Evolutionary conservation across 805 yeast genomes (phyloP), one percentile per base, ranked within the genome.

Genomic region (Saccharomycopsis guyanensis): DNA sequence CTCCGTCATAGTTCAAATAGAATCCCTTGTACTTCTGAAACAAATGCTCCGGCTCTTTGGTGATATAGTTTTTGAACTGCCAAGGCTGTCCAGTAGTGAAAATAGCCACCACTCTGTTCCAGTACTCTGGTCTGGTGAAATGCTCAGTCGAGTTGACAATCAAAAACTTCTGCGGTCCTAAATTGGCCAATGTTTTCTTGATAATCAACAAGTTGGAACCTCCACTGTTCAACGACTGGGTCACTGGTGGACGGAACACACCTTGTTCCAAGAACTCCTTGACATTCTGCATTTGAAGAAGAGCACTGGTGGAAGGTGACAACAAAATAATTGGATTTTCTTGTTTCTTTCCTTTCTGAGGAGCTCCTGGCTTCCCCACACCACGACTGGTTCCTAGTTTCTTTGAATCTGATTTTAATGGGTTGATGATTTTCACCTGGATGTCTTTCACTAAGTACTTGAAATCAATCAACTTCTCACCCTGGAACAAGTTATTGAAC

Each of bases 51-150:
- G 98, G 96, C 45, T 81, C 78, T 34, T 78, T 72, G 78, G 88
- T 83, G 60, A 82, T 84, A 65, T 91, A 93, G 57, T 80, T 77
- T 59, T 85, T 78, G 66, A 93, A 86, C 66, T 93, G 99, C 99
- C 99, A 93, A 45, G 81, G 72, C 66, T 93, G 98, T 10, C 99
- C 99, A 8, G 97, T 91, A 15, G 96, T 91, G 67, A 93, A 82
- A 33, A 93, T 85, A 0, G 95, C 97, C 41, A 91, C 86, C 1
- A 93, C 97, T 49, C 98, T 75, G 59, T 87, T 95, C 99, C 99
- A 93, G 65, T 93, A 87, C 62, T 93, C 97, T 3, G 96, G 95
- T 61, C 89, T 91, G 20, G 85, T 81, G 65, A 84, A 84, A 65
- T 80, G 75, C 45, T 88, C 95, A 3, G 88, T 87, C 47, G 86